Conservation (phyloP, 106 monocot species). For the Acorus calamus region DNA sequence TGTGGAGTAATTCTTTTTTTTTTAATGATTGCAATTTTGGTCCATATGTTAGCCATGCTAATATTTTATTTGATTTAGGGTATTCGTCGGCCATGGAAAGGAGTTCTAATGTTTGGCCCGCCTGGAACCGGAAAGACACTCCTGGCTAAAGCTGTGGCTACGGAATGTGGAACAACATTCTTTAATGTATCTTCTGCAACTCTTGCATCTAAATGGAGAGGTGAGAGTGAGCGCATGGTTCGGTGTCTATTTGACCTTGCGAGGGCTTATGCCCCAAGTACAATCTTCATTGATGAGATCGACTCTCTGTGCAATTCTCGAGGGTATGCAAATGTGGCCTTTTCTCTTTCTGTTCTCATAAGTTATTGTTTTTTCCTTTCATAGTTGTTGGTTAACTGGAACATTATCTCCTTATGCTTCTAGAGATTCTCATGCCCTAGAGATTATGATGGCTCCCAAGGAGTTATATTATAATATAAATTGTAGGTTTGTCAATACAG, state of each 20-base stretch:
- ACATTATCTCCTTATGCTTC: no score
- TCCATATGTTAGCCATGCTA: neutral
- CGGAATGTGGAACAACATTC: constrained; percentile 98
- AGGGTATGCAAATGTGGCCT: constrained; percentile 40
- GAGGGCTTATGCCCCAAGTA: constrained; percentile 94
- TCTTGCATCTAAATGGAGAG: constrained; percentile 99
- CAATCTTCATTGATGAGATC: constrained; percentile 98
- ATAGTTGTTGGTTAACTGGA: no score
- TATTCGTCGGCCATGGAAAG: constrained; percentile 96
- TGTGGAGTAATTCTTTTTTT: no score
- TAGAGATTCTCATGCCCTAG: no score
- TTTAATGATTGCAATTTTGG: no score
- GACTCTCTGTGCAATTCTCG: constrained; percentile 98
- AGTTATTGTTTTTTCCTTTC: no score
- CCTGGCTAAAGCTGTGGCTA: constrained; percentile 95
- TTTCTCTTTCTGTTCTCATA: no score
- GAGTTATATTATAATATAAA: no score
- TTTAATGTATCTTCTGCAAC: constrained; percentile 99
- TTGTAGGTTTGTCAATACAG: no score
- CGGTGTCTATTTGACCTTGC: constrained; percentile 93
- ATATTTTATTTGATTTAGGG: constrained; percentile 31
- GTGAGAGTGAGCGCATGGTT: constrained; percentile 99
- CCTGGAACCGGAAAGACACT: constrained; percentile 98
- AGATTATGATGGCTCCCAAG: no score
- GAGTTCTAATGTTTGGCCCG: constrained; percentile 99